Percentiles rank a stretch among this genome's conserved stretches.
phyloP scores from a whole-genome alignment of 2,329 filamentous ascomycete genomes.

The Sclerotinia subarctica region DNA sequence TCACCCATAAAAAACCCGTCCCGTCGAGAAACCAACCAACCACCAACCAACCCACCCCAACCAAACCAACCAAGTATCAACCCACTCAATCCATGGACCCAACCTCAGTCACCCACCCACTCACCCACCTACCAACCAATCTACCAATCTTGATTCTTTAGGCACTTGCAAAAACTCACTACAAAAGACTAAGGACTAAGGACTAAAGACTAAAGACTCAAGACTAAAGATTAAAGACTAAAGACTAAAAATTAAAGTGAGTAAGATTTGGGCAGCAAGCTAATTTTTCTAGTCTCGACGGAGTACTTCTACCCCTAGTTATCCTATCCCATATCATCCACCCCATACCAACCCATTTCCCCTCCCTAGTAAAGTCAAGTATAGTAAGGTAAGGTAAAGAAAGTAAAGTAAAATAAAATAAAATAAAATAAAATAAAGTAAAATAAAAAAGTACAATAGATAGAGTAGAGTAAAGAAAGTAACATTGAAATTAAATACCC shows the following conservation, averaged over 20 bases:
- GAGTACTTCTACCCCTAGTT: background rate
- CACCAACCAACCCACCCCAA: too few relatives aligned
- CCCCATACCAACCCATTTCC: too few relatives aligned
- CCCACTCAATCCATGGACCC: background rate
- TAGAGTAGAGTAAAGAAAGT: background rate
- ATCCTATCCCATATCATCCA: too few relatives aligned
- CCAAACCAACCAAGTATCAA: too few relatives aligned
- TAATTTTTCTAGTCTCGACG: background rate
- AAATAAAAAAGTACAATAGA: too few relatives aligned
- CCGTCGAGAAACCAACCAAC: too few relatives aligned
- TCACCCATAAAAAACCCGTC: background rate
- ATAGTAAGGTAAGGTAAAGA: background rate
- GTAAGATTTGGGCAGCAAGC: slow-evolving; percentile 6
- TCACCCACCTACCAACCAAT: background rate
- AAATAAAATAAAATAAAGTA: too few relatives aligned
- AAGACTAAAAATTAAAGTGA: background rate
- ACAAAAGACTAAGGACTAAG: too few relatives aligned
- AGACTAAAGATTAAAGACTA: background rate
- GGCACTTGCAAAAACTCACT: background rate
- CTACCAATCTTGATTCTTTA: background rate
- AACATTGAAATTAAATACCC: background rate
- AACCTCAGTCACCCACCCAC: background rate
- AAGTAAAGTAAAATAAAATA: too few relatives aligned
- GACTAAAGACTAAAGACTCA: too few relatives aligned
- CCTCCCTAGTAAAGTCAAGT: background rate